These are phyloP conservation scores for Ophiocordyceps camponoti-rufipedis DNA, from an alignment of 2,329 filamentous ascomycete genomes.

Conservation along the genomic window DNA sequence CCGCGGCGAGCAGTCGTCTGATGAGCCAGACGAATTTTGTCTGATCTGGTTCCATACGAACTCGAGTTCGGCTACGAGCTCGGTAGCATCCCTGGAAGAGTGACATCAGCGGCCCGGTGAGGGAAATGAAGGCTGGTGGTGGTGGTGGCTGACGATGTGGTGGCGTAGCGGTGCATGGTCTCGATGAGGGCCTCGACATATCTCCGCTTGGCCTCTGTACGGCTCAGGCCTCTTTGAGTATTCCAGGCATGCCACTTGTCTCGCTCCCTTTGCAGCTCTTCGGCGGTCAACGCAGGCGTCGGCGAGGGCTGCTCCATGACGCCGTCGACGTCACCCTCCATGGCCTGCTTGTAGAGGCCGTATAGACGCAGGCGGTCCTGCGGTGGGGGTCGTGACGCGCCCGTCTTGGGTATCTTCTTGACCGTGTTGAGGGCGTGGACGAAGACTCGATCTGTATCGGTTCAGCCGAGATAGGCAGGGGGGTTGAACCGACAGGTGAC, in stretches of 20 bases:
- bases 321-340: constrained; percentile 93
- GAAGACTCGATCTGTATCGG: constrained; percentile 71
- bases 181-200: constrained; percentile 91
- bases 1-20: constrained; percentile 33
- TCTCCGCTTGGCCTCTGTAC: constrained; percentile 82
- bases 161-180: constrained; percentile 93
- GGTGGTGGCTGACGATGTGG: constrained; percentile 43
- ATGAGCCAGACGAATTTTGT: constrained; percentile 54
- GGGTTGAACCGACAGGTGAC: background rate
- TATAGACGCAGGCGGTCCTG: constrained; percentile 79
- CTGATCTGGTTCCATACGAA: constrained; percentile 99
- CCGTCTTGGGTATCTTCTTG: constrained; percentile 90
- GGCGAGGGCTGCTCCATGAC: constrained; percentile 69
- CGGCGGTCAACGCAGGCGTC: constrained; percentile 25
- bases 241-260: constrained; percentile 93
- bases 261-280: constrained; percentile 39
- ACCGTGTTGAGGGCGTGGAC: constrained; percentile 98
- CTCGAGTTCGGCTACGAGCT: constrained; percentile 86
- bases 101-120: background rate
- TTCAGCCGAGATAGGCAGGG: background rate
- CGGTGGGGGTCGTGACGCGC: constrained; percentile 72
- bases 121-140: background rate
- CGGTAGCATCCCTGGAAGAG: constrained; percentile 48
- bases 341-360: constrained; percentile 96
- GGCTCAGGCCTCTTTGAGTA: constrained; percentile 60